phyloP scores from a whole-genome alignment of 1,284 basidiomycete species.

The Lignosus rhinocerotis region DNA sequence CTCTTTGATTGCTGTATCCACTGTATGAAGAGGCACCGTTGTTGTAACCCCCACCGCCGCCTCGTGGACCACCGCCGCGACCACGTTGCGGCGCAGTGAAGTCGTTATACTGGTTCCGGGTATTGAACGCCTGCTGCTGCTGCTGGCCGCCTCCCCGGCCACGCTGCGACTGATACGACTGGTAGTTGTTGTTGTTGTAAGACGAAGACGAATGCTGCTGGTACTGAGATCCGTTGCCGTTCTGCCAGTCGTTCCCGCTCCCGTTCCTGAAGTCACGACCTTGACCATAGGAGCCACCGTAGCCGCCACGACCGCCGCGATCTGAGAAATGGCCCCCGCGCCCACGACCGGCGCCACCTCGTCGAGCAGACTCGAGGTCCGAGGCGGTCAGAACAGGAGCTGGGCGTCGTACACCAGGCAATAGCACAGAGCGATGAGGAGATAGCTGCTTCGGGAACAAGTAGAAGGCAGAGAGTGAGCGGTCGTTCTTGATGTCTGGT shows the following conservation, averaged over 20 bases:
- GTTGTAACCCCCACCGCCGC: conserved; percentile 17
- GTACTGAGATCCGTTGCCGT: conserved; percentile 12
- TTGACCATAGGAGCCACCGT: too few species aligned
- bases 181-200: conserved; percentile 8
- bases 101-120: conserved; percentile 20
- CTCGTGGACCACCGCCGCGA: conserved; percentile 17
- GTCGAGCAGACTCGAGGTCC: conserved; percentile 71
- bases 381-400: conserved; percentile 64
- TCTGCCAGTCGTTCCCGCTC: conserved; percentile 19
- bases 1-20: conserved; percentile 25
- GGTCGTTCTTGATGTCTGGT: conserved; percentile 84
- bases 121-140: conserved; percentile 4
- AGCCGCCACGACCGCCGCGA: conserved; percentile 20
- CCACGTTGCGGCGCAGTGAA: conserved; percentile 18
- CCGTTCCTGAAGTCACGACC: conserved; percentile 21
- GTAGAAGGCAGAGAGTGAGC: conserved; percentile 85
- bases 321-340: conserved; percentile 28
- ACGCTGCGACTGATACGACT: conserved; percentile 16
- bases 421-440: conserved; percentile 84
- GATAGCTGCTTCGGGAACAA: conserved; percentile 86
- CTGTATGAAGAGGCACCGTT: conserved; percentile 6
- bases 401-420: conserved; percentile 73
- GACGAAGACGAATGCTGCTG: conserved; percentile 16
- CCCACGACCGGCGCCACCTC: conserved; percentile 42
- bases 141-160: conserved; percentile 20